Conservation (phyloP, 1,284 basidiomycete genomes). For the Exobasidium cylindrosporum region DNA sequence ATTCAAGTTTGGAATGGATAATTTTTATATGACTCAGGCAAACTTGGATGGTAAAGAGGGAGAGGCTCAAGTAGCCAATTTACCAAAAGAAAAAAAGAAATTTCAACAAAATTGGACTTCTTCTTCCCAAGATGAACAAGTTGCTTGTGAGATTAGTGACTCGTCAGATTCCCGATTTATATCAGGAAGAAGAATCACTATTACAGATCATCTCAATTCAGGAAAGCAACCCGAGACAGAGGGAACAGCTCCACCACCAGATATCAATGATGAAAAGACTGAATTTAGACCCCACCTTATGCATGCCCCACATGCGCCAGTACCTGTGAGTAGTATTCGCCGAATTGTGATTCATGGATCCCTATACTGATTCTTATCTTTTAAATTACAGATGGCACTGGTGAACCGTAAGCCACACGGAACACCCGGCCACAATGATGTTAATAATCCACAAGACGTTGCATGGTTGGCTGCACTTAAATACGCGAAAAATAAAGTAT, state of each 20-base stretch:
- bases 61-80: background rate
- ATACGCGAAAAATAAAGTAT: slow-evolving; percentile 67
- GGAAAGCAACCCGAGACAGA: background rate
- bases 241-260: background rate
- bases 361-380: too few relatives aligned
- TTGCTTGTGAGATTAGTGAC: slow-evolving; percentile 15
- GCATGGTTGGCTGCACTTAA: slow-evolving; percentile 72
- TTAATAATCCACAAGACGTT: slow-evolving; percentile 68
- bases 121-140: background rate
- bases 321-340: slow-evolving; percentile 61
- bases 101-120: background rate
- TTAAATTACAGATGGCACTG: slow-evolving; percentile 61
- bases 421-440: slow-evolving; percentile 62
- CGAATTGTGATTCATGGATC: too few relatives aligned
- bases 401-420: slow-evolving; percentile 69
- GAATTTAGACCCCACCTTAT: slow-evolving; percentile 46
- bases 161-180: slow-evolving; percentile 7
- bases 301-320: slow-evolving; percentile 56
- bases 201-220: background rate
- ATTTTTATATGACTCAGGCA: background rate
- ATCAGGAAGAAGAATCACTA: background rate
- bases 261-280: slow-evolving; percentile 25
- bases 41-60: slow-evolving; percentile 1
- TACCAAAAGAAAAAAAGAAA: slow-evolving; percentile 23
- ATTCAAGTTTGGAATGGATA: background rate